Evolutionary conservation across 1,139 yeast genomes (phyloP).

Genomic region (Magnusiomyces ingens): DNA sequence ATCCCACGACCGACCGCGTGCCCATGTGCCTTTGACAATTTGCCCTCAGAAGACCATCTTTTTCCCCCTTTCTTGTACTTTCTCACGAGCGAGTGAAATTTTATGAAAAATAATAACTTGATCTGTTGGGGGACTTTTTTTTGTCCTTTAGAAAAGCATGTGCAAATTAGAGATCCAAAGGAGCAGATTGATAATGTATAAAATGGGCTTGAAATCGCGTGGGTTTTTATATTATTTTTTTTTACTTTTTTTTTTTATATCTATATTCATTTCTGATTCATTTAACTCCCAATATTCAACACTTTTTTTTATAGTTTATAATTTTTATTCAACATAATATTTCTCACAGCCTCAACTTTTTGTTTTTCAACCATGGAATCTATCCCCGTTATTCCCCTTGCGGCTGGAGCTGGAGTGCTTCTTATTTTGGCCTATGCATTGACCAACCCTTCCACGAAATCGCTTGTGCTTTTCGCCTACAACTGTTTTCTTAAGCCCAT

Average conservation of each 20-base stretch:
- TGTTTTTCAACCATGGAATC: not conserved
- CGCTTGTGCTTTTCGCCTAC: slow-evolving; percentile 27
- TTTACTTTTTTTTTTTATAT: not conserved
- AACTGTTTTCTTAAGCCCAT: slow-evolving; percentile 67
- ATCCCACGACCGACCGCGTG: no score
- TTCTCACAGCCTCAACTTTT: not conserved
- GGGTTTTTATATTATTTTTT: not conserved
- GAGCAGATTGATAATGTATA: no score
- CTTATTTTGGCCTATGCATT: slow-evolving; percentile 14
- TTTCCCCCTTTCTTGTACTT: no score
- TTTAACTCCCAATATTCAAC: not conserved
- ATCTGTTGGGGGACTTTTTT: no score
- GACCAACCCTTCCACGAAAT: slow-evolving; percentile 18
- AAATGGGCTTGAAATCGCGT: not conserved
- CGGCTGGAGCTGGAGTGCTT: not conserved
- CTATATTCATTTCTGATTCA: not conserved
- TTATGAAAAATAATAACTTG: no score
- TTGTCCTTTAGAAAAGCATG: no score
- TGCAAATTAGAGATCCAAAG: no score
- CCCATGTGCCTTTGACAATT: no score
- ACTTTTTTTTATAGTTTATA: no score
- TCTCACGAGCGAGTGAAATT: no score
- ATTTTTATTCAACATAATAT: not conserved
- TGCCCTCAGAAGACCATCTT: no score
- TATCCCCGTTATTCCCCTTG: not conserved